Evolutionary conservation across 2,329 filamentous ascomycete species (phyloP).

Genomic region (Juglanconis sp.): DNA sequence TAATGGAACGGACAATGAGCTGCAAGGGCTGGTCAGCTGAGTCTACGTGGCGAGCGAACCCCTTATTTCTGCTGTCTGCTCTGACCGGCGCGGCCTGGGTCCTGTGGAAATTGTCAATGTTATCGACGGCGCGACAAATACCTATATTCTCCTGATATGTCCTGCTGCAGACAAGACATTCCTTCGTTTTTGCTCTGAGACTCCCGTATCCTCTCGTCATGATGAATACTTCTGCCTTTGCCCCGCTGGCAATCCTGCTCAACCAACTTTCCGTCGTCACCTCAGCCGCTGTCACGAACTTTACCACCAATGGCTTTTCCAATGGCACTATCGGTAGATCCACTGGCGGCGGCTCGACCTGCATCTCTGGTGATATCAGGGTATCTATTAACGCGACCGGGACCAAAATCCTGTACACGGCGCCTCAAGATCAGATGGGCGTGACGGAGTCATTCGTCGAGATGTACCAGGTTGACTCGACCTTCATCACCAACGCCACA

Average conservation of each 20-base stretch:
- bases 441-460: constrained; percentile 21
- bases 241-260: constrained; percentile 16
- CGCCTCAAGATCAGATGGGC: constrained; percentile 20
- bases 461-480: constrained; percentile 20
- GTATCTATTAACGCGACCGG: constrained; percentile 21
- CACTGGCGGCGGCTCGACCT: constrained; percentile 20
- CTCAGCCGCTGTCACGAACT: constrained; percentile 15
- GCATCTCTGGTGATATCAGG: constrained; percentile 18
- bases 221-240: constrained; percentile 17
- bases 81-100: too few species aligned
- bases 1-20: too few species aligned
- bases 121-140: too few species aligned
- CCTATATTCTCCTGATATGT: too few species aligned
- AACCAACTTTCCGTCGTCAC: constrained; percentile 18
- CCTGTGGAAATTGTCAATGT: too few species aligned
- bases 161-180: too few species aligned
- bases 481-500: constrained; percentile 16
- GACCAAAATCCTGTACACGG: constrained; percentile 19
- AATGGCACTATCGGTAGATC: constrained; percentile 19
- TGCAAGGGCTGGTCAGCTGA: too few species aligned
- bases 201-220: too few species aligned
- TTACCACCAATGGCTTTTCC: constrained; percentile 18
- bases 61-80: too few species aligned
- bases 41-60: too few species aligned
- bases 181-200: too few species aligned